A percentile compares a stretch with the other conserved stretches of the same genome.
phyloP scores from a whole-genome alignment of 805 yeast species.

The Hemisphaericaspora nanyangensis region DNA sequence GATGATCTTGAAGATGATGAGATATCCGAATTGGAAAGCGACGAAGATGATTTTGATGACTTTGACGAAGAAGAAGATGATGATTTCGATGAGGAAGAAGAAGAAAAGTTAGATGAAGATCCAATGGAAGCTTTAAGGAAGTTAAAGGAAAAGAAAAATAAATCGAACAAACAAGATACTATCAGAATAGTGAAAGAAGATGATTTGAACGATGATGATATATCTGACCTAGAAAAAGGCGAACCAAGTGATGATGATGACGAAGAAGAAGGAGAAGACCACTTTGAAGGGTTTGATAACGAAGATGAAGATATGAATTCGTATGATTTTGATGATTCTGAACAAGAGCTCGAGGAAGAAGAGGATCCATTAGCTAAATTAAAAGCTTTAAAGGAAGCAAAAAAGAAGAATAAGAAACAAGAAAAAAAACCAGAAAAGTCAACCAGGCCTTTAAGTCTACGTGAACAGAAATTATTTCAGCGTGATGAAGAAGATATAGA shows the following conservation, averaged over 20 bases:
- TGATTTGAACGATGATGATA: constrained; percentile 24
- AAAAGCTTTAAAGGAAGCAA: constrained; percentile 14
- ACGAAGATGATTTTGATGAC: constrained; percentile 11
- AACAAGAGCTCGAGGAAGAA: constrained; percentile 13
- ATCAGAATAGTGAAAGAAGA: constrained; percentile 28
- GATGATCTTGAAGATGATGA: constrained; percentile 25
- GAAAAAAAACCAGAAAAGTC: constrained; percentile 8
- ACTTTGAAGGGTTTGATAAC: constrained; percentile 12
- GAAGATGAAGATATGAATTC: constrained; percentile 15
- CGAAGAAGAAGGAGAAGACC: constrained; percentile 11
- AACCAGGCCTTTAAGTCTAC: constrained; percentile 20
- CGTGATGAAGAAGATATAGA: constrained; percentile 76
- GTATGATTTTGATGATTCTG: constrained; percentile 14
- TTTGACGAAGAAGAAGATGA: neutral
- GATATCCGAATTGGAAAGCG: constrained; percentile 22
- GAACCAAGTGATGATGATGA: constrained; percentile 11
- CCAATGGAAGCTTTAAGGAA: constrained; percentile 15
- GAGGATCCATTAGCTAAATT: constrained; percentile 25
- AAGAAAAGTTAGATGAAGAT: constrained; percentile 13
- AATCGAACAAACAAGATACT: constrained; percentile 9
- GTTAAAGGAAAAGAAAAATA: constrained; percentile 12
- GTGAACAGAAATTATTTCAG: constrained; percentile 45
- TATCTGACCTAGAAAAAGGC: constrained; percentile 14
- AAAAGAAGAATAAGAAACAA: constrained; percentile 6
- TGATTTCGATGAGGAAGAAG: constrained; percentile 9